Evolutionary conservation across 2,329 filamentous ascomycete genomes (phyloP), one percentile per base, ranked within the genome.

Genomic region (Penicillium sp.): DNA sequence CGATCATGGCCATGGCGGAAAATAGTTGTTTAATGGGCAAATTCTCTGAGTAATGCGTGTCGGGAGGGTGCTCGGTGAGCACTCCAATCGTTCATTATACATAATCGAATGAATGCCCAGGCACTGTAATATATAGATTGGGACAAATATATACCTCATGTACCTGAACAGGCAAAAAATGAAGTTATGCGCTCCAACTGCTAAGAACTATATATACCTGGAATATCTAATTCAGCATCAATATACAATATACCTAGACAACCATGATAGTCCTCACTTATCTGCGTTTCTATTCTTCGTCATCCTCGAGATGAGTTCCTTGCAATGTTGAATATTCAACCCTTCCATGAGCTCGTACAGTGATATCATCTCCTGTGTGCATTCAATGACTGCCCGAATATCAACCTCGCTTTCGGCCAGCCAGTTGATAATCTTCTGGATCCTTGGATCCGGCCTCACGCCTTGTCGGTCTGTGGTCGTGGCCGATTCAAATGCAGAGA

Each of bases 311-410:
- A 88, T 80, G 61, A 81, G 75, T 60, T 88, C 85, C 69, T 84
- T 87, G 65, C 83, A 85, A 14, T 77, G 75, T 69, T 86, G 84
- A 65, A 88, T 85, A 55, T 76, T 83, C 66, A 85, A 88, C 58
- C 78, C 77, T 62, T 88, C 85, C 84, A 85, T 88, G 1, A 84
- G 74, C 67, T 95, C 90, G 69, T 96, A 96, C 61, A 96, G 83
- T 3, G 90, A 92, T 53, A 97, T 90, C 60, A 96, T 82, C 74
- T 96, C 92, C 73, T 97, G 92, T 0, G 90, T 93, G 66, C 89
- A 91, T 72, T 96, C 90, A 51, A 96, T 88, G 71, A 95, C 87
- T 30, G 86, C 88, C 62, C 90, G 85, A 66, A 96, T 88, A 65
- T 95, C 90, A 45, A 96, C 84, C 56, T 85, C 88, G 65, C 90